Percentiles rank a stretch among this genome's conserved stretches.
Conservation (phyloP, 768 basidiomycete genomes). For the Tulasnella sp. region DNA sequence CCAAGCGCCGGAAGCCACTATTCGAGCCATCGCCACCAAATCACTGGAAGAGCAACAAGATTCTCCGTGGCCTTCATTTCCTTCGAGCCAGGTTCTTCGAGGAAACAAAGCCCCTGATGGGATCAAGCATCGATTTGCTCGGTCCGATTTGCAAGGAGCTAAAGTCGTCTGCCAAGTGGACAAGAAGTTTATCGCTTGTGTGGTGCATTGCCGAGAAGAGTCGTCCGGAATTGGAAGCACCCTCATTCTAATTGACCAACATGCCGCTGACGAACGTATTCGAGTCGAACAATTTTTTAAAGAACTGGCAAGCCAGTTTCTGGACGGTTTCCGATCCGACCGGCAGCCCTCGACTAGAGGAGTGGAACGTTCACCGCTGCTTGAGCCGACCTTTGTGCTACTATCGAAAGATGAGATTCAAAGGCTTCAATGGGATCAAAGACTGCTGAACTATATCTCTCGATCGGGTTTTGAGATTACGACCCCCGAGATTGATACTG, state of each 20-base stretch:
- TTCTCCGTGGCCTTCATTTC: slow-evolving; percentile 16
- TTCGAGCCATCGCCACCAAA: slow-evolving; percentile 40
- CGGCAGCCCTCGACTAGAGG: neutral
- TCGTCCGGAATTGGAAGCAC: slow-evolving; percentile 29
- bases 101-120: slow-evolving; percentile 10
- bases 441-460: neutral
- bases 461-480: slow-evolving; percentile 27
- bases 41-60: slow-evolving; percentile 3
- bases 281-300: slow-evolving; percentile 81
- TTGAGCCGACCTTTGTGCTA: neutral
- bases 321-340: neutral
- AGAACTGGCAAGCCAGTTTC: slow-evolving; percentile 36
- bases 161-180: slow-evolving; percentile 81
- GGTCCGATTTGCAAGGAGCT: slow-evolving; percentile 55
- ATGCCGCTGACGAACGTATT: slow-evolving; percentile 95
- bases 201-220: slow-evolving; percentile 38
- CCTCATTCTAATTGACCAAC: slow-evolving; percentile 88
- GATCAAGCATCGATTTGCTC: slow-evolving; percentile 41
- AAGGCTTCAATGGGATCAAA: neutral
- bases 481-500: slow-evolving; percentile 16
- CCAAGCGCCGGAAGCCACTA: slow-evolving; percentile 42
- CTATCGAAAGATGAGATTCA: slow-evolving; percentile 18
- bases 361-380: slow-evolving; percentile 1
- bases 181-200: slow-evolving; percentile 82
- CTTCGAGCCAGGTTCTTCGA: slow-evolving; percentile 11